These are phyloP conservation scores for Croton laevigatus DNA, from an alignment of 441 rosid genomes.

Conservation along the genomic window DNA sequence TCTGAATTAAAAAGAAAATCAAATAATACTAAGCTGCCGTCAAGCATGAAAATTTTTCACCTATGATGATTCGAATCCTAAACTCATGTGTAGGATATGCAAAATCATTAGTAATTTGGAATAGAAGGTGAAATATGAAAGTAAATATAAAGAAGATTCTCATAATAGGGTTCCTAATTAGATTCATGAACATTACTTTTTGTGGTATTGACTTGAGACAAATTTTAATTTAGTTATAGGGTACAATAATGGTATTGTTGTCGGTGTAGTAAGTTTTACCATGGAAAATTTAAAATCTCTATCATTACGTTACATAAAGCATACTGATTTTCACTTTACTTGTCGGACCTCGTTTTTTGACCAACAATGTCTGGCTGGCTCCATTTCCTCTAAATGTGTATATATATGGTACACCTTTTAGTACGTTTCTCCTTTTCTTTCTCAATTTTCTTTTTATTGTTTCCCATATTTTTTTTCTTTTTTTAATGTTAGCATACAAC, in stretches of 20 bases:
- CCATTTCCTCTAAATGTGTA: not conserved
- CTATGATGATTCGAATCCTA: too few species aligned
- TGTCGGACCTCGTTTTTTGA: slow-evolving; percentile 28
- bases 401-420: not conserved
- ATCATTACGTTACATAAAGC: slow-evolving; percentile 19
- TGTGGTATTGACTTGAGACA: not conserved
- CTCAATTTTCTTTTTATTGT: not conserved
- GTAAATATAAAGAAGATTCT: not conserved
- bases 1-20: not conserved
- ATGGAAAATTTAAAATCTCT: not conserved
- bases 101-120: too few species aligned
- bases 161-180: slow-evolving; percentile 17
- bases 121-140: not conserved
- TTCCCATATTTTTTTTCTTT: not conserved
- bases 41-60: not conserved
- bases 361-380: not conserved
- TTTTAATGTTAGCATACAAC: too few species aligned
- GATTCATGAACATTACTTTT: too few species aligned
- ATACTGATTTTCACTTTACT: slow-evolving; percentile 10
- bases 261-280: slow-evolving; percentile 11
- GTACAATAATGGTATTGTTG: not conserved
- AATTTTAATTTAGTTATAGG: not conserved
- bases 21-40: too few species aligned
- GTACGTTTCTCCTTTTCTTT: not conserved
- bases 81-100: too few species aligned